phyloP scores from a whole-genome alignment of 306 rosid species.

The Psophocarpus tetragonolobus region DNA sequence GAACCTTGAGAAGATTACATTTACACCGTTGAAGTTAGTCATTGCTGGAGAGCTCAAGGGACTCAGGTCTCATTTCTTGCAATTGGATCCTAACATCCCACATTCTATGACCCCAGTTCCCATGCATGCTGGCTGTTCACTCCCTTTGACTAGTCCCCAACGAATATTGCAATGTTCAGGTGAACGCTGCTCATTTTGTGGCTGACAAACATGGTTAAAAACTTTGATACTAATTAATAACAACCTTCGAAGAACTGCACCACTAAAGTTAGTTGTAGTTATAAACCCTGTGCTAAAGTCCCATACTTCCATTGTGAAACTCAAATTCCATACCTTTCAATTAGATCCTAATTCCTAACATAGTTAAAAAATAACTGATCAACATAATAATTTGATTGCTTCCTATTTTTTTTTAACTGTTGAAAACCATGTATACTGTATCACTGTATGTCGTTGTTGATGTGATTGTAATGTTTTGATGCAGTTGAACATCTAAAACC shows the following conservation, averaged over 20 bases:
- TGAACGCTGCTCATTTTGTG: neutral
- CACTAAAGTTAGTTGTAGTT: neutral
- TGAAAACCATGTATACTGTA: neutral
- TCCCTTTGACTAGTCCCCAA: neutral
- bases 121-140: neutral
- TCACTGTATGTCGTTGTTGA: neutral
- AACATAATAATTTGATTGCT: neutral
- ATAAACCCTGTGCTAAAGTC: neutral
- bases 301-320: neutral
- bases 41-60: neutral
- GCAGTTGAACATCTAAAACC: neutral
- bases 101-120: neutral
- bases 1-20: neutral
- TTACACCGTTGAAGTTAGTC: neutral
- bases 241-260: neutral
- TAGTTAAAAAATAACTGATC: neutral
- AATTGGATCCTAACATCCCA: neutral
- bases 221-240: neutral
- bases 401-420: neutral
- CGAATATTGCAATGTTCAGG: neutral
- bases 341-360: neutral
- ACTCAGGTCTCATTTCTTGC: neutral
- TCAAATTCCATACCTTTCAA: neutral
- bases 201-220: neutral
- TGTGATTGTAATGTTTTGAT: constrained; percentile 13